phyloP scores from a whole-genome alignment of 257 asterid species.

The Solanum sejunctum region DNA sequence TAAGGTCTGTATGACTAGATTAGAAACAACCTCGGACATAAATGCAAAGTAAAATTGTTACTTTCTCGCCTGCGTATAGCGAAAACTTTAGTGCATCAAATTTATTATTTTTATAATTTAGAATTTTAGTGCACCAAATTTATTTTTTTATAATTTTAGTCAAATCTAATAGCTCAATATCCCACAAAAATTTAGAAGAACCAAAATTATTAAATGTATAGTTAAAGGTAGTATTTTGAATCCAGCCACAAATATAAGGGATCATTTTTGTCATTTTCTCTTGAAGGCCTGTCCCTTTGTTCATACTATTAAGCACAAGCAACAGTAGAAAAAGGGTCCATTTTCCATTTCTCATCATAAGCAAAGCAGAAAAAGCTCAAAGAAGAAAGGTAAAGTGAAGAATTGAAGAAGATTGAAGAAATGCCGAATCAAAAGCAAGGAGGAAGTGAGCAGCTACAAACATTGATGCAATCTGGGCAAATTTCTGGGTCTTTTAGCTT shows the following conservation, averaged over 20 bases:
- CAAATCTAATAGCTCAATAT: neutral
- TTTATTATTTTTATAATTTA: too few relatives aligned
- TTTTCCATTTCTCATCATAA: slow-evolving; percentile 15
- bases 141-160: too few relatives aligned
- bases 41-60: too few relatives aligned
- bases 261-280: neutral
- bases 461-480: slow-evolving; percentile 66
- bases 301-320: slow-evolving; percentile 29
- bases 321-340: slow-evolving; percentile 8
- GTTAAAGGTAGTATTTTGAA: neutral
- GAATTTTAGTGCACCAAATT: too few relatives aligned
- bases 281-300: slow-evolving; percentile 18
- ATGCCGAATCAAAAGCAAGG: slow-evolving; percentile 56
- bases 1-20: too few relatives aligned
- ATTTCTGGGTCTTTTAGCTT: slow-evolving; percentile 74
- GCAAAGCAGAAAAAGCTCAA: slow-evolving; percentile 38
- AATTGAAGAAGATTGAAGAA: neutral
- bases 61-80: too few relatives aligned
- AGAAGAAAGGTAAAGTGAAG: slow-evolving; percentile 4
- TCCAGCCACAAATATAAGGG: neutral
- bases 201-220: too few relatives aligned
- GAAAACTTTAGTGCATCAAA: too few relatives aligned
- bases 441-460: slow-evolving; percentile 43
- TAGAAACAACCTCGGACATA: too few relatives aligned
- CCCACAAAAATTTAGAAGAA: too few relatives aligned